Conservation (phyloP, 371 early-diverging fungal genomes). For the Nematocida minor region DNA sequence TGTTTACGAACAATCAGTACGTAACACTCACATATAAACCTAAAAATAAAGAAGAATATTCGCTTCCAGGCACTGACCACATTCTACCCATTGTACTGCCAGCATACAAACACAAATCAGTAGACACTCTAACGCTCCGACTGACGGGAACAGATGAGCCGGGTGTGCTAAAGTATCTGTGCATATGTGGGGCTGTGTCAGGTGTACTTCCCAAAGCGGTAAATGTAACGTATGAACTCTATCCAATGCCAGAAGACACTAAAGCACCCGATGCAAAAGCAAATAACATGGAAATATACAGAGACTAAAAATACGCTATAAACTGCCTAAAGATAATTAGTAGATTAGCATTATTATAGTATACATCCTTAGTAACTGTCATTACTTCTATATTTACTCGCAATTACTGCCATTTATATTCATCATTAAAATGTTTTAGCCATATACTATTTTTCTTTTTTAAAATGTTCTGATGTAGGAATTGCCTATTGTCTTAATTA, state of each 20-base stretch:
- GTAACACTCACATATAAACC: neutral
- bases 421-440: too few species aligned
- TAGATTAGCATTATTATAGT: too few species aligned
- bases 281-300: neutral
- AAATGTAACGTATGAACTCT: conserved; percentile 42
- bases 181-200: conserved; percentile 22
- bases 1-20: conserved; percentile 36
- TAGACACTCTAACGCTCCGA: conserved; percentile 24
- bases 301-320: neutral
- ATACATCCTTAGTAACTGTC: too few species aligned
- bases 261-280: neutral
- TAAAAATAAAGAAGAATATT: conserved; percentile 9
- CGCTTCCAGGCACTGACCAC: conserved; percentile 12
- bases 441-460: too few species aligned
- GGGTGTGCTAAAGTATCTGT: conserved; percentile 6
- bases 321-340: too few species aligned
- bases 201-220: conserved; percentile 21
- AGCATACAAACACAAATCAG: conserved; percentile 36
- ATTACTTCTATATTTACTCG: too few species aligned
- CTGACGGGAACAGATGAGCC: neutral
- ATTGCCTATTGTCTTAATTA: too few species aligned
- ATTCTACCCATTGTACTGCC: conserved; percentile 21
- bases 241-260: conserved; percentile 18
- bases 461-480: too few species aligned
- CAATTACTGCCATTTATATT: too few species aligned